phyloP scores from a whole-genome alignment of 768 basidiomycete genomes.

The Inosperma sp. region DNA sequence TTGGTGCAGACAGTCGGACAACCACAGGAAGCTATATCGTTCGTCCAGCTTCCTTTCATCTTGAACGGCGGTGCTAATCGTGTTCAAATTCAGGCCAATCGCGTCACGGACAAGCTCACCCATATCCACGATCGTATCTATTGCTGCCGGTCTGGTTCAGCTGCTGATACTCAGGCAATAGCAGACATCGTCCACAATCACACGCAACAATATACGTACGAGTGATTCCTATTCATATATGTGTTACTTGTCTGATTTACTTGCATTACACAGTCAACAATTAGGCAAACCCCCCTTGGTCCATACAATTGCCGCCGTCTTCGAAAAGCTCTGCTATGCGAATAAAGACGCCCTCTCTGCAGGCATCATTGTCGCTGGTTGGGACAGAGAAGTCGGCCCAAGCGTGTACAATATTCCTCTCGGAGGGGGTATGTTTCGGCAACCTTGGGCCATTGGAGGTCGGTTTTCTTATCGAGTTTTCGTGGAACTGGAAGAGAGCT shows the following conservation, averaged over 20 bases:
- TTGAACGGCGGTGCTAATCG: conserved; percentile 6
- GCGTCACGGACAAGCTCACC: conserved; percentile 98
- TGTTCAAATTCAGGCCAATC: conserved; percentile 65
- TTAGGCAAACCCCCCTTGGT: conserved; percentile 70
- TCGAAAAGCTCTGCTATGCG: conserved; percentile 86
- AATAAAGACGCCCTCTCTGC: conserved; percentile 89
- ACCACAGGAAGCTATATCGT: conserved; percentile 97
- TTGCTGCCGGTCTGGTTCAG: conserved; percentile 97
- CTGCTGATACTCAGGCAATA: conserved; percentile 95
- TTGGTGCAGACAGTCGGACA: conserved; percentile 96
- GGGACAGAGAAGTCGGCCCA: conserved; percentile 89
- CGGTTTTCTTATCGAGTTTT: conserved; percentile 19
- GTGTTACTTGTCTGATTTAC: conserved; percentile 4
- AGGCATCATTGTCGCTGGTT: conserved; percentile 97
- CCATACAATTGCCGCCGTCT: conserved; percentile 71
- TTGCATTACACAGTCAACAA: conserved; percentile 40
- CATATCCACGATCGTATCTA: conserved; percentile 97
- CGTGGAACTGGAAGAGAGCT: not conserved
- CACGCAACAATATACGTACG: conserved; percentile 71
- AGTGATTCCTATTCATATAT: conserved; percentile 4
- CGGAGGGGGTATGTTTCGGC: conserved; percentile 93
- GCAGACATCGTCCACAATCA: conserved; percentile 87
- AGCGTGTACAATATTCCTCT: conserved; percentile 96
- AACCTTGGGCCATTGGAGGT: conserved; percentile 99
- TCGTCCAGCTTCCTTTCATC: conserved; percentile 22